Evolutionary conservation across 352 stramenopile genomes (phyloP).

Genomic region (Stephanocyclus meneghinianus): DNA sequence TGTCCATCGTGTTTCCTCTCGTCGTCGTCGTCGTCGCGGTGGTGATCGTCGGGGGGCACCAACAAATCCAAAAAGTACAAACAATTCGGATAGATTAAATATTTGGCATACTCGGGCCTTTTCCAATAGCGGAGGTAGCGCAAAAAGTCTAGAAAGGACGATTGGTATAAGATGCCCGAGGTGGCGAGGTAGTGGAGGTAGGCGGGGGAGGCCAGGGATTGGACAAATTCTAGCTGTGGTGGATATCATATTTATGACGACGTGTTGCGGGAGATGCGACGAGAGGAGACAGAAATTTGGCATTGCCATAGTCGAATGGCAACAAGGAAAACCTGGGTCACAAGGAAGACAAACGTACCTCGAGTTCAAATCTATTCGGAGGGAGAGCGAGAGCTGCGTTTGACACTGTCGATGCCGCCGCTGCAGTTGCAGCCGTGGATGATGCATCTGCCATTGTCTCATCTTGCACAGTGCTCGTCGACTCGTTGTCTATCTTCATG

Average conservation of each 20-base stretch:
- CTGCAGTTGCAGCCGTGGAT: background rate
- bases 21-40: background rate
- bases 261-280: too few relatives aligned
- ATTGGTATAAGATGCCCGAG: conserved; percentile 59
- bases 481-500: conserved; percentile 1
- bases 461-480: background rate
- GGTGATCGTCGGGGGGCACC: conserved; percentile 26
- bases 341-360: conserved; percentile 18
- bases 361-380: conserved; percentile 75
- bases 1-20: background rate
- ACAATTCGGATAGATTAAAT: conserved; percentile 75
- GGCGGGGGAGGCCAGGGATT: conserved; percentile 75
- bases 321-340: background rate
- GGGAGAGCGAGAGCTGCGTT: conserved; percentile 38
- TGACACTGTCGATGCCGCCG: background rate
- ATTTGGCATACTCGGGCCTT: conserved; percentile 68
- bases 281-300: background rate
- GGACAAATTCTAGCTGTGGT: conserved; percentile 78
- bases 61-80: conserved; percentile 81
- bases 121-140: conserved; percentile 76
- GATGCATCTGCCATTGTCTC: background rate
- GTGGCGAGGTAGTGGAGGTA: conserved; percentile 80
- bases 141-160: conserved; percentile 73
- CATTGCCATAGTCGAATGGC: background rate
- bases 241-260: background rate